A percentile compares a stretch with the other conserved stretches of the same genome.
phyloP scores from a whole-genome alignment of 306 rosid species.

The Prosopis cineraria region DNA sequence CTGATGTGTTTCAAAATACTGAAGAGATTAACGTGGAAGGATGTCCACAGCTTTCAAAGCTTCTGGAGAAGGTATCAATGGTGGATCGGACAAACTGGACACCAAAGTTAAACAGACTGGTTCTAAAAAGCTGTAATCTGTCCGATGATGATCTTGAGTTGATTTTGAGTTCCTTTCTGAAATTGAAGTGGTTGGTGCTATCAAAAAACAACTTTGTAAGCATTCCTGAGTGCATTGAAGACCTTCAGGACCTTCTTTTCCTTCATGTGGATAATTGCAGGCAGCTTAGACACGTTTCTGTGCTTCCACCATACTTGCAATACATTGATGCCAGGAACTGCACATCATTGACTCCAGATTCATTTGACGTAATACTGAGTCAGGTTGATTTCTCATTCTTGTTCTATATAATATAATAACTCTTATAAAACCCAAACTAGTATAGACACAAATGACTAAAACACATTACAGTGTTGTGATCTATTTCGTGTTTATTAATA shows the following conservation, averaged over 20 bases:
- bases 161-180: conserved; percentile 21
- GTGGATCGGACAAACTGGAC: neutral
- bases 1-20: conserved; percentile 27
- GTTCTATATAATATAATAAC: too few relatives aligned
- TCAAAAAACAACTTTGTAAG: conserved; percentile 32
- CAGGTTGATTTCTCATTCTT: conserved; percentile 30
- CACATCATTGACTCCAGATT: conserved; percentile 17
- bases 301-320: conserved; percentile 30
- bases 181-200: too few relatives aligned
- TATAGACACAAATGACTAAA: too few relatives aligned
- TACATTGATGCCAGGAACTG: conserved; percentile 36
- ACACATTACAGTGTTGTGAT: too few relatives aligned
- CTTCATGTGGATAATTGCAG: conserved; percentile 32
- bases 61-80: conserved; percentile 8
- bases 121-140: conserved; percentile 32
- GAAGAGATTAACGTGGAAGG: conserved; percentile 12
- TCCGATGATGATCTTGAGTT: conserved; percentile 32
- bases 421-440: too few relatives aligned
- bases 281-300: conserved; percentile 28
- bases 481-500: too few relatives aligned
- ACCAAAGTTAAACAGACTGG: conserved; percentile 31
- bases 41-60: conserved; percentile 31
- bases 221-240: conserved; percentile 38
- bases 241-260: conserved; percentile 24
- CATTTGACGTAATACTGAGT: conserved; percentile 25